Conservation (phyloP, 73 alveolate genomes). For the Stentor roeselii region DNA sequence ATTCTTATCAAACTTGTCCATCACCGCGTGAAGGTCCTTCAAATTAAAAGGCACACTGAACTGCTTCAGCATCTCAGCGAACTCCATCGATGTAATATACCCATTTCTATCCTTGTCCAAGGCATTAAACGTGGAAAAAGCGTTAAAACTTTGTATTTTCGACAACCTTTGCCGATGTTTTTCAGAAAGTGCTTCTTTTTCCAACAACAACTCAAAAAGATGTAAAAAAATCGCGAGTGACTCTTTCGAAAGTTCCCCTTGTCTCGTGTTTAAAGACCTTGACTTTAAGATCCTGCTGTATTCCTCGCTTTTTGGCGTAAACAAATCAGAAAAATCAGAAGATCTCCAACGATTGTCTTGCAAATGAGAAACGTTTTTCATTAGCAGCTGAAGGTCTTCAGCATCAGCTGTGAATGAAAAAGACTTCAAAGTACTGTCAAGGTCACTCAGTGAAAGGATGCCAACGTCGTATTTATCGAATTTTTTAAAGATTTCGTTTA, state of each 20-base stretch:
- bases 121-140: conserved; percentile 30
- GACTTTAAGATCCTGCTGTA: conserved; percentile 5
- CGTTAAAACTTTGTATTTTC: conserved; percentile 25
- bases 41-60: neutral
- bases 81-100: conserved; percentile 27
- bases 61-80: conserved; percentile 6
- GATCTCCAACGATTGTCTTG: conserved; percentile 35
- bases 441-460: conserved; percentile 25
- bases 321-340: conserved; percentile 48
- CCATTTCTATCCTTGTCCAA: conserved; percentile 34
- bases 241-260: conserved; percentile 22
- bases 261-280: conserved; percentile 22
- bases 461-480: conserved; percentile 42
- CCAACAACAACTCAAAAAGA: conserved; percentile 17
- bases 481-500: conserved; percentile 42
- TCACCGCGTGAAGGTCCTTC: conserved; percentile 48
- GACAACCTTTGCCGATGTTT: conserved; percentile 19
- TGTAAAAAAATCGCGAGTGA: conserved; percentile 26
- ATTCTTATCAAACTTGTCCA: conserved; percentile 71
- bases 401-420: conserved; percentile 23
- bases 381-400: conserved; percentile 45
- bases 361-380: conserved; percentile 34
- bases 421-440: conserved; percentile 31
- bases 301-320: conserved; percentile 43
- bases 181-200: conserved; percentile 35